These are phyloP conservation scores for Pseudogymnoascus verrucosus DNA, from an alignment of 2,329 filamentous ascomycete genomes.

Conservation along the genomic window DNA sequence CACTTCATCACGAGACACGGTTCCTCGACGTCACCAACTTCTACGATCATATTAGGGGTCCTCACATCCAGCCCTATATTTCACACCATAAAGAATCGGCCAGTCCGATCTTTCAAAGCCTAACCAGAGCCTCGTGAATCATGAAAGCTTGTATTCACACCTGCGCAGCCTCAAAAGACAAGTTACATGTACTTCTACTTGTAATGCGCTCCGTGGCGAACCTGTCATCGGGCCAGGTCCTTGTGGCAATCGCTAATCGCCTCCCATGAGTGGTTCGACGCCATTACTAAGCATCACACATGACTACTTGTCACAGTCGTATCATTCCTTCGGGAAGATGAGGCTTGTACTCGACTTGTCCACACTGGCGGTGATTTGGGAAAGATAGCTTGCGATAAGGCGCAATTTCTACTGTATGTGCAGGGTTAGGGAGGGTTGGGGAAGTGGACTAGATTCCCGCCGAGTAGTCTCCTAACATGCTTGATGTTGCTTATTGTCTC, in stretches of 20 bases:
- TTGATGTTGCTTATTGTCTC: background rate
- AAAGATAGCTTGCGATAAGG: constrained; percentile 1
- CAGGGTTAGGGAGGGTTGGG: background rate
- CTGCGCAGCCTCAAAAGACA: background rate
- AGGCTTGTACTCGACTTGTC: background rate
- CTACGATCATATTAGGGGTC: background rate
- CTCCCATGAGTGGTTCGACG: background rate
- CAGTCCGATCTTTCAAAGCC: background rate
- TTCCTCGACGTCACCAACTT: background rate
- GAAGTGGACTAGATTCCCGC: background rate
- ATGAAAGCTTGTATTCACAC: background rate
- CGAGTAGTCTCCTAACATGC: background rate
- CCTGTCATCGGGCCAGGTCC: background rate
- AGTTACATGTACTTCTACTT: background rate
- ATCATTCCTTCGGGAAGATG: background rate
- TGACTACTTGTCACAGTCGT: background rate
- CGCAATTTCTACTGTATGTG: background rate
- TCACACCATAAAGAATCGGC: background rate
- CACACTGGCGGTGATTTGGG: background rate
- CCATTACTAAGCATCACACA: background rate
- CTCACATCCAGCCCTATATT: background rate
- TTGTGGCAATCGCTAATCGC: background rate
- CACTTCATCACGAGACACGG: background rate
- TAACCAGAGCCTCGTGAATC: background rate
- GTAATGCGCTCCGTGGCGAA: background rate